Evolutionary conservation across 768 basidiomycete genomes (phyloP).

Genomic region (Sporobolomyces roseus): DNA sequence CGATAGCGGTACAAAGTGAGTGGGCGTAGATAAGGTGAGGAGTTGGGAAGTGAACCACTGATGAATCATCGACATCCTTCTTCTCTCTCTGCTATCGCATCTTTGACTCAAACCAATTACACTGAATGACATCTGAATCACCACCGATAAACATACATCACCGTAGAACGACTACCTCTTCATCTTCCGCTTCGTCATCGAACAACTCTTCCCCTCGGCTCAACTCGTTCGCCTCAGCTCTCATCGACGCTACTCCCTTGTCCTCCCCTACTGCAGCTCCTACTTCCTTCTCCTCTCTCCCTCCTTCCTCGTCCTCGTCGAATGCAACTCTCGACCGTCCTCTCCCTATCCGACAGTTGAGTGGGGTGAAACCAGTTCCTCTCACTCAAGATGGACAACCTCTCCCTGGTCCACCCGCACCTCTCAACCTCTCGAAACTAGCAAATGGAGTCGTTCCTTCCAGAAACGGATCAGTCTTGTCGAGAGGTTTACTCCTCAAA

Average conservation of each 20-base stretch:
- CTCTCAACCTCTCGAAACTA: conserved; percentile 19
- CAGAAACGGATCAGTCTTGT: conserved; percentile 74
- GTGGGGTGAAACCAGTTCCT: background rate
- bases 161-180: background rate
- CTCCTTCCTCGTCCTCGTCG: background rate
- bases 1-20: too few relatives aligned
- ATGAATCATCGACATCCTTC: too few relatives aligned
- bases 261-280: background rate
- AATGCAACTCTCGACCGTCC: background rate
- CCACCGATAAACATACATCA: background rate
- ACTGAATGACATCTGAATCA: background rate
- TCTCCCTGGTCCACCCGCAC: conserved; percentile 3
- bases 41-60: too few relatives aligned
- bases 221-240: background rate
- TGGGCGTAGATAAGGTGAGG: too few relatives aligned
- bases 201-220: conserved; percentile 4
- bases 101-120: too few relatives aligned
- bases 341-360: background rate
- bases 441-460: conserved; percentile 63
- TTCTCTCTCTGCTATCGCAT: too few relatives aligned
- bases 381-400: background rate
- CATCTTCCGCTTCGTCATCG: conserved; percentile 9
- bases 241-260: conserved; percentile 5
- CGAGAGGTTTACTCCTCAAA: conserved; percentile 87
- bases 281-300: background rate